Base-by-base conservation (phyloP, 306 rosid genomes). In the Rosa persica region DNA sequence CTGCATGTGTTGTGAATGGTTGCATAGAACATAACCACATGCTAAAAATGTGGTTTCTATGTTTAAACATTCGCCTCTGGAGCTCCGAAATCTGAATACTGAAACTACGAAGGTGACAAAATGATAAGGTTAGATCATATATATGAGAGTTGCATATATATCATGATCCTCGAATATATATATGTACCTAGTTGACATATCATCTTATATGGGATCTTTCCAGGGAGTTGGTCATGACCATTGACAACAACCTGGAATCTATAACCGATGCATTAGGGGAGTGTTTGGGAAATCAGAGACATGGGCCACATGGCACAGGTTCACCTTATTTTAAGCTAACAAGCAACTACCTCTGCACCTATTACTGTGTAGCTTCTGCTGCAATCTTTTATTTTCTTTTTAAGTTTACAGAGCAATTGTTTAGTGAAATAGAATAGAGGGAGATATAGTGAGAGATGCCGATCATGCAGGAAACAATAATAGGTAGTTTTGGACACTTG, bases 171-270 rank as follows among this genome's bases (percentile, higher is more conserved):
- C 58, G 40, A 72, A 72, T 79, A 73, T 79, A 64, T 11, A 38
- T 20, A 79, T 25, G 47, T 36, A 42, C n/a, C n/a, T 39, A 54
- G 23, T 2, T 19, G 20, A n/a, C 27, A 55, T 55, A 3, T 55
- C 27, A 55, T 8, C 62, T n/a, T 55, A 55, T 55, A 55, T n/a
- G 27, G 25, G 12, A 55, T 55, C 23, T 55, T 55, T 55, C n/a
- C 13, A 38, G 20, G 38, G 49, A 70, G 69, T 23, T 68, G 77
- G 62, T 1, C 34, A 30, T 47, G 79, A 44, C 36, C 62, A 81
- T 79, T 73, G 57, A 80, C 71, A 67, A 73, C 70, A 74, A 57
- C 13, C 64, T 64, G 60, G 85, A 83, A 75, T 81, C 73, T 77
- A 77, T 48, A 81, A 52, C 83, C 64, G 61, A 75, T 62, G 4